These are phyloP conservation scores for Globisporangium abappressorium DNA, from an alignment of 352 stramenopile genomes.

Conservation along the genomic window DNA sequence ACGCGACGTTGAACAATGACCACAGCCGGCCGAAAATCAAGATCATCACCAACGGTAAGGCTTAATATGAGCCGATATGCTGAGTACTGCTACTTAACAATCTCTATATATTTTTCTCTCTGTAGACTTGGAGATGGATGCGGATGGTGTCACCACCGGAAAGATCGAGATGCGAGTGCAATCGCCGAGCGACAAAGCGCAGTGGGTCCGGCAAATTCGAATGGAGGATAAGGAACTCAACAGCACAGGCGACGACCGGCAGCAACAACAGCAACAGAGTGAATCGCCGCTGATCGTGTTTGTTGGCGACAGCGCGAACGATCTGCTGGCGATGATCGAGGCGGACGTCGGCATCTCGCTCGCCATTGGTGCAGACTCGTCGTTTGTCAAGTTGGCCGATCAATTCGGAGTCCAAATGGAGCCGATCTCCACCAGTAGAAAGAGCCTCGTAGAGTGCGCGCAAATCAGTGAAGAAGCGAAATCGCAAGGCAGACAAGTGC, in stretches of 20 bases:
- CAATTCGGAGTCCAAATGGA: conserved; percentile 33
- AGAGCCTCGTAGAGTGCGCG: conserved; percentile 17
- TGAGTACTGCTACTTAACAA: neutral
- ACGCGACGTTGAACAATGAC: conserved; percentile 20
- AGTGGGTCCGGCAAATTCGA: conserved; percentile 24
- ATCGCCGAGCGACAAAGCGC: conserved; percentile 53
- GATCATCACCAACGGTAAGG: conserved; percentile 60
- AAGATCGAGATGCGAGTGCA: conserved; percentile 52
- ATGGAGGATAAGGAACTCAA: neutral
- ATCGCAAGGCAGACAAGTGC: conserved; percentile 11
- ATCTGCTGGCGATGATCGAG: conserved; percentile 57
- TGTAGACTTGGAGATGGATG: conserved; percentile 49
- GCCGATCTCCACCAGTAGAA: conserved; percentile 18
- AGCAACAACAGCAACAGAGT: neutral
- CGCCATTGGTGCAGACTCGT: conserved; percentile 16
- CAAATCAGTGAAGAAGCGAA: neutral
- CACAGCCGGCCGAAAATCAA: conserved; percentile 1
- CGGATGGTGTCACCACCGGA: conserved; percentile 41
- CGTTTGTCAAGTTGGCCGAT: conserved; percentile 23
- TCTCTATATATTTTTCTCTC: neutral
- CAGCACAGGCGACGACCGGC: neutral
- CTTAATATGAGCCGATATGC: neutral
- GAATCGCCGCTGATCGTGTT: conserved; percentile 30
- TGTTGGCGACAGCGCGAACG: conserved; percentile 66
- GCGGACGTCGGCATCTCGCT: conserved; percentile 63